These are phyloP conservation scores for Aspergillus indologenus DNA, from an alignment of 495 filamentous ascomycete genomes.

Conservation along the genomic window DNA sequence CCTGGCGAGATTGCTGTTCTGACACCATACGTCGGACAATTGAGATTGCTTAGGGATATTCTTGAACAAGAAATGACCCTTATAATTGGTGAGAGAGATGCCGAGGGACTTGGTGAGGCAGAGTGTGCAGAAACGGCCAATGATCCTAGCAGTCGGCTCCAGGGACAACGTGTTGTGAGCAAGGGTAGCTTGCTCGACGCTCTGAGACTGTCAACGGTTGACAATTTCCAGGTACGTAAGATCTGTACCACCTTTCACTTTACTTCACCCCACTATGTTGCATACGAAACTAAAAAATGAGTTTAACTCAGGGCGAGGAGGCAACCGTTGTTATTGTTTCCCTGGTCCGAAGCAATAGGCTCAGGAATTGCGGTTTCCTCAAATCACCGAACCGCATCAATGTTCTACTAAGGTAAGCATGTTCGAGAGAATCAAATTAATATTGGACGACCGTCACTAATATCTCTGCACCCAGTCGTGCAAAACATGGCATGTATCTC, in stretches of 20 bases:
- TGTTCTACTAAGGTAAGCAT: conserved; percentile 50
- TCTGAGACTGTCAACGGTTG: conserved; percentile 1
- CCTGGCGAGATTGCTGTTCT: conserved; percentile 67
- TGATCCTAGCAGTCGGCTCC: not conserved
- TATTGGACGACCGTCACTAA: not conserved
- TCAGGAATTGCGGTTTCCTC: conserved; percentile 63
- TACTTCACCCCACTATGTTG: not conserved
- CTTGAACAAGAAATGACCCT: conserved; percentile 27
- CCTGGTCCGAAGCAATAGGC: conserved; percentile 66
- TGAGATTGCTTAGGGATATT: conserved; percentile 43
- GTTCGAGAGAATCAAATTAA: not conserved
- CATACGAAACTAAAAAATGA: no score
- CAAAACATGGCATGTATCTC: conserved; percentile 76
- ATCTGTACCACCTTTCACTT: conserved; percentile 54
- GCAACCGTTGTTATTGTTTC: conserved; percentile 72
- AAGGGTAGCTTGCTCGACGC: conserved; percentile 7
- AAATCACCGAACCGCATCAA: conserved; percentile 74
- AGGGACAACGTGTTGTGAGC: conserved; percentile 22
- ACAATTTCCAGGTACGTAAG: conserved; percentile 12
- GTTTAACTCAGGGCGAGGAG: conserved; percentile 76
- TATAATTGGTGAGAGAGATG: conserved; percentile 56
- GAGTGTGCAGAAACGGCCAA: conserved; percentile 14
- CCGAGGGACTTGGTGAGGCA: conserved; percentile 41
- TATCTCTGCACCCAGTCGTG: conserved; percentile 40
- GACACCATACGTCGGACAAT: conserved; percentile 67